Base-by-base conservation (phyloP, 2,329 filamentous ascomycete genomes). In the Aspergillus tamarii region DNA sequence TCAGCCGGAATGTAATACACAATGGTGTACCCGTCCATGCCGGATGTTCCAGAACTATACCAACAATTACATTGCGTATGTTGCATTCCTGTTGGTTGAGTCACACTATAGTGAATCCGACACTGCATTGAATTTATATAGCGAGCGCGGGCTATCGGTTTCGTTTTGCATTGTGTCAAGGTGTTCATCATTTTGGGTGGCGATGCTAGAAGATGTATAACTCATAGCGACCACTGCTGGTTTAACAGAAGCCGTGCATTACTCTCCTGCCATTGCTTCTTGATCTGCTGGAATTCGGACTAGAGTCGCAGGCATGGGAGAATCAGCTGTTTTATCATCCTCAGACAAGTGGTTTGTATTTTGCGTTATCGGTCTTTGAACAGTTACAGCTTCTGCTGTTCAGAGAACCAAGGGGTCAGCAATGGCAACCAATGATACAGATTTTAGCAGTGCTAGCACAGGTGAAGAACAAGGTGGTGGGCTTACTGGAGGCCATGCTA, bases 291-390 rank as follows among this genome's bases (percentile, higher is more conserved):
- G 78, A 64, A 82, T 81, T 63, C 80, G 77, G 64, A 82, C 80
- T 62, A 82, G 69, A 11, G 79, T 80, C 55, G 78, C 75, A 59
- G 79, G 79, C 34, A 81, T 68, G 26, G 66, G 66, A 54, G 68
- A 58, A 30, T 96, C 72, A 93, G 94, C 82, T 87, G 91, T 84
- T 83, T 91, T 70, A 85, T 94, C 73, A 88, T 94, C 59, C 7
- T 65, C 58, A 19, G 57, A 55, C 30, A 56, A 66, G 50, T 62
- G 19, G 28, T 61, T 53, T 54, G 67, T 23, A 59, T 63, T 64
- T 64, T 67, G 61, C 12, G 64, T 61, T 60, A 61, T 32, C 57
- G 64, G 48, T 21, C 64, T 64, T 43, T 69, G 64, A n/a, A 73
- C 59, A 50, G 54, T 62, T 61, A 69, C 65, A 57, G 72, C 68